These are phyloP conservation scores for Kwoniella dendrophila DNA, from an alignment of 768 basidiomycete genomes.

Conservation along the genomic window DNA sequence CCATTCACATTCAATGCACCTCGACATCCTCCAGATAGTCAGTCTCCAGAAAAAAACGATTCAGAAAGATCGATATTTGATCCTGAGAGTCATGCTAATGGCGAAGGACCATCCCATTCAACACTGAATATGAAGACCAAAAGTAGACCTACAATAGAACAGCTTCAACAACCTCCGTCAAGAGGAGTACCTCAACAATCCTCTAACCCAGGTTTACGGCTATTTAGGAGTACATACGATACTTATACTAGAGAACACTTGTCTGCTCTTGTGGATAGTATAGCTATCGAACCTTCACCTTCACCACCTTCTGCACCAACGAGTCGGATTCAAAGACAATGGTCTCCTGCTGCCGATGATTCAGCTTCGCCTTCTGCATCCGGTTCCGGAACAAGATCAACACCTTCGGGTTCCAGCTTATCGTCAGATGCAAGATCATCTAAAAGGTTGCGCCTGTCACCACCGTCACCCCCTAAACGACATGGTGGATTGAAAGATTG, in stretches of 20 bases:
- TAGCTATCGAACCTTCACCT: slow-evolving; percentile 62
- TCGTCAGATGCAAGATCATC: slow-evolving; percentile 31
- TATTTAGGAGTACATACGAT: slow-evolving; percentile 94
- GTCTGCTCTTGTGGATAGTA: slow-evolving; percentile 89
- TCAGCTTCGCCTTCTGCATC: slow-evolving; percentile 21
- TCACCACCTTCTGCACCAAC: slow-evolving; percentile 32
- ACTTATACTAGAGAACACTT: slow-evolving; percentile 94
- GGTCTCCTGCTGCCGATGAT: slow-evolving; percentile 26
- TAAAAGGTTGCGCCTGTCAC: slow-evolving; percentile 41
- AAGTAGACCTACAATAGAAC: neutral
- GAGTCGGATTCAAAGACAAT: slow-evolving; percentile 20
- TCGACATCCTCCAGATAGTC: slow-evolving; percentile 15
- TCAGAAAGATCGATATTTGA: slow-evolving; percentile 15
- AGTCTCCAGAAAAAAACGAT: neutral
- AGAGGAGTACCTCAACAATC: slow-evolving; percentile 15
- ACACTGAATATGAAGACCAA: slow-evolving; percentile 16
- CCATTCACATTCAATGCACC: slow-evolving; percentile 43
- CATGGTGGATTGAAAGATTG: slow-evolving; percentile 37
- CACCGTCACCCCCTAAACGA: slow-evolving; percentile 30
- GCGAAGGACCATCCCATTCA: slow-evolving; percentile 24
- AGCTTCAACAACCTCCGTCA: slow-evolving; percentile 4
- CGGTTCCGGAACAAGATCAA: slow-evolving; percentile 23
- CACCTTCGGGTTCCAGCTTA: slow-evolving; percentile 13
- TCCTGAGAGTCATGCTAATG: slow-evolving; percentile 4
- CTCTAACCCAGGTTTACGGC: slow-evolving; percentile 44